Conservation (phyloP, 1,284 basidiomycete genomes). For the Sanguinoderma infundibulare region DNA sequence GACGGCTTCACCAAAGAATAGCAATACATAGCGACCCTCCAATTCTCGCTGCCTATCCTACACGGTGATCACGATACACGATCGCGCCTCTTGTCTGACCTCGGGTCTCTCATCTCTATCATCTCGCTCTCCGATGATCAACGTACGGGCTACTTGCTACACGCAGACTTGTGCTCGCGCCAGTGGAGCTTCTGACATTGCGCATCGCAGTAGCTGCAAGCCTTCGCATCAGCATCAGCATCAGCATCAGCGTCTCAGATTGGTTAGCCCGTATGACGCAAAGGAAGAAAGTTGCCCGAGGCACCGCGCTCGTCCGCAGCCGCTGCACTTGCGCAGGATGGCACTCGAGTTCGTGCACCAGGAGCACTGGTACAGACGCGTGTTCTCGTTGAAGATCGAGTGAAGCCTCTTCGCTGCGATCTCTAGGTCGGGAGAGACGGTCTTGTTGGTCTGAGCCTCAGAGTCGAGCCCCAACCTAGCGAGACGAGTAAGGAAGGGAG, state of each 20-base stretch:
- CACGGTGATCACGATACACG: too few relatives aligned
- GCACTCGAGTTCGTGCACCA: slow-evolving; percentile 63
- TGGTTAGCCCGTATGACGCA: too few relatives aligned
- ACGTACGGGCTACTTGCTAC: background rate
- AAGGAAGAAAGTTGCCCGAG: background rate
- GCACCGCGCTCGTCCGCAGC: slow-evolving; percentile 26
- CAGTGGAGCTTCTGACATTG: background rate
- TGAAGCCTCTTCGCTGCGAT: background rate
- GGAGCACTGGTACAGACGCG: slow-evolving; percentile 47
- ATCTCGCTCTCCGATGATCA: too few relatives aligned
- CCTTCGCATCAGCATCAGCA: background rate
- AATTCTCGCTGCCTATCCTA: too few relatives aligned
- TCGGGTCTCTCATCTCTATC: too few relatives aligned
- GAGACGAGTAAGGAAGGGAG: background rate
- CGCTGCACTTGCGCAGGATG: slow-evolving; percentile 50
- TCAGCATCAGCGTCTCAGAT: too few relatives aligned
- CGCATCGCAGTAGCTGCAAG: background rate
- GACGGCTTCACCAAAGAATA: too few relatives aligned
- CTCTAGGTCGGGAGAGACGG: background rate
- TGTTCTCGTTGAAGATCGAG: slow-evolving; percentile 1
- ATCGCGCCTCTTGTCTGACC: too few relatives aligned
- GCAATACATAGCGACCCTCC: too few relatives aligned
- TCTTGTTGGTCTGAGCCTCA: too few relatives aligned
- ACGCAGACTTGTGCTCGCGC: background rate
- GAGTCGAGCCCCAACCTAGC: background rate